Conservation (phyloP, 805 yeast genomes). For the Kuraishia ogatae region DNA sequence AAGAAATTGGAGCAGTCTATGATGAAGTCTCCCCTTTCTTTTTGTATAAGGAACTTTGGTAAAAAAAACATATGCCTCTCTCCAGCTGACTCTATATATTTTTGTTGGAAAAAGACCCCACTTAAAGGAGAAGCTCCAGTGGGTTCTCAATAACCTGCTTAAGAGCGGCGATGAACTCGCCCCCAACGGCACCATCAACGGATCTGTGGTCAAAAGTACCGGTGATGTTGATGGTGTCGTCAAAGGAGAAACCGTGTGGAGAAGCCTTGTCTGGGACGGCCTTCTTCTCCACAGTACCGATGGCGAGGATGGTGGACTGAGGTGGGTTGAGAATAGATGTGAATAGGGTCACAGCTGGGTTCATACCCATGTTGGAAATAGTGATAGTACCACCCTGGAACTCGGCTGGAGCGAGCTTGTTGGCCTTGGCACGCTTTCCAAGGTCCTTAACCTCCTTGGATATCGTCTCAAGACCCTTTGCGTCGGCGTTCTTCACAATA, state of each 20-base stretch:
- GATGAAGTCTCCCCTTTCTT: not conserved
- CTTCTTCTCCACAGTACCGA: constrained; percentile 86
- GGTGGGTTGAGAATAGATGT: constrained; percentile 98
- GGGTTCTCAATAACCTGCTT: constrained; percentile 94
- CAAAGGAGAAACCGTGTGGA: constrained; percentile 88
- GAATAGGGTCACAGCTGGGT: constrained; percentile 84
- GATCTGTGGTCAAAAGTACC: constrained; percentile 97
- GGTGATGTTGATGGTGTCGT: constrained; percentile 83
- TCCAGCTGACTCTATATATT: not conserved
- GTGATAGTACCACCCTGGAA: constrained; percentile 99
- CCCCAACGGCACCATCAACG: constrained; percentile 97
- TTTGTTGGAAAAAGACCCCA: not conserved
- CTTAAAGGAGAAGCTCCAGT: constrained; percentile 76
- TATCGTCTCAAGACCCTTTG: constrained; percentile 78
- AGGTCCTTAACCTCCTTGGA: constrained; percentile 82
- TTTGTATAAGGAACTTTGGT: too few species aligned
- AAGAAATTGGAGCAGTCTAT: not conserved
- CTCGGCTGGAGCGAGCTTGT: constrained; percentile 91
- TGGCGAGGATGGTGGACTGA: constrained; percentile 87
- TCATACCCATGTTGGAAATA: constrained; percentile 98
- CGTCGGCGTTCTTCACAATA: constrained; percentile 80
- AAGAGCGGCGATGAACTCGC: constrained; percentile 90
- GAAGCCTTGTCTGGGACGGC: constrained; percentile 89
- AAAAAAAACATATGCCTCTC: not conserved
- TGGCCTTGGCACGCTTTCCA: constrained; percentile 92